These are phyloP conservation scores for Metarhizium humberi DNA, from an alignment of 2,329 filamentous ascomycete species.

Conservation along the genomic window DNA sequence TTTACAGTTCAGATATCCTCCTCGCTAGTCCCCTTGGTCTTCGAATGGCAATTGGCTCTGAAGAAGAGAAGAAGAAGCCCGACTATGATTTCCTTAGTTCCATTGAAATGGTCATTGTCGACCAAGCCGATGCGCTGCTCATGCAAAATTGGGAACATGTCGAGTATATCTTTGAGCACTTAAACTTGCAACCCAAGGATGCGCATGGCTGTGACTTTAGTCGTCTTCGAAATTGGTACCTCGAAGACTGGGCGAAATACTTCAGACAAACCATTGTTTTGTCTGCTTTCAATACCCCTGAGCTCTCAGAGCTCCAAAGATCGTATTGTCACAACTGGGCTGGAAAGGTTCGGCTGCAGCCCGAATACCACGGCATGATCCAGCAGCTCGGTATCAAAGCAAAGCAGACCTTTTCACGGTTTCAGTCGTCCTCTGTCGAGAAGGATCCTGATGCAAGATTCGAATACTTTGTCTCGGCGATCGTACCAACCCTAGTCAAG, in stretches of 20 bases:
- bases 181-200: conserved; percentile 84
- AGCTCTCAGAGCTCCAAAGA: conserved; percentile 72
- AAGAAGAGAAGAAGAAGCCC: conserved; percentile 48
- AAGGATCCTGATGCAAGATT: conserved; percentile 83
- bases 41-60: conserved; percentile 80
- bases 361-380: conserved; percentile 61
- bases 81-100: conserved; percentile 91
- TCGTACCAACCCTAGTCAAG: conserved; percentile 67
- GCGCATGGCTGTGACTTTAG: conserved; percentile 90
- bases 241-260: conserved; percentile 74
- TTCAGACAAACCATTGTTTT: conserved; percentile 81
- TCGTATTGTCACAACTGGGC: conserved; percentile 69
- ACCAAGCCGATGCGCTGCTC: conserved; percentile 84
- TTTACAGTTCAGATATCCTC: conserved; percentile 95
- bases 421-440: conserved; percentile 60
- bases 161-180: conserved; percentile 80
- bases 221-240: conserved; percentile 81
- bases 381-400: conserved; percentile 62
- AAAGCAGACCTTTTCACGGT: conserved; percentile 84
- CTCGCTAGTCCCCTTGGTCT: conserved; percentile 84
- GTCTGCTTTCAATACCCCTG: conserved; percentile 77
- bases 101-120: conserved; percentile 81
- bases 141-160: conserved; percentile 99
- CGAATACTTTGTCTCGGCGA: conserved; percentile 76
- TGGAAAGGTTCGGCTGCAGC: conserved; percentile 67